A percentile compares a stretch with the other conserved stretches of the same genome.
These are phyloP conservation scores for Fonsecaea multimorphosa DNA, from an alignment of 2,329 filamentous ascomycete genomes.

Conservation along the genomic window DNA sequence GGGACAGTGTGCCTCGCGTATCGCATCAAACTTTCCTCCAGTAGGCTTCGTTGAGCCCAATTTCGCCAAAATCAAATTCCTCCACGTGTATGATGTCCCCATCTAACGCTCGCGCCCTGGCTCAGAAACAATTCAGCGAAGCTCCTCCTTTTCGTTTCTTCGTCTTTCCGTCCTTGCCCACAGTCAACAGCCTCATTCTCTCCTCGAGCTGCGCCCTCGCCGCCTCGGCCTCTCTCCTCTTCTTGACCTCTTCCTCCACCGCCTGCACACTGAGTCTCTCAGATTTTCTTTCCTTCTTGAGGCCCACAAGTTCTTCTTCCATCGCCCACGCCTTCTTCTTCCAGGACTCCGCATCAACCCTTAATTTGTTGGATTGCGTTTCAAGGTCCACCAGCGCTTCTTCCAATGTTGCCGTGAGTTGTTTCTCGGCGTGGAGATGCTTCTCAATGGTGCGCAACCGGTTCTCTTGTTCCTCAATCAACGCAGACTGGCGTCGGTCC, in stretches of 20 bases:
- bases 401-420: constrained; percentile 92
- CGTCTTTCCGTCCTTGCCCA: constrained; percentile 57
- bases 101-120: not conserved
- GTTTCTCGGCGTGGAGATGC: constrained; percentile 92
- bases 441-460: constrained; percentile 96
- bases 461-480: constrained; percentile 92
- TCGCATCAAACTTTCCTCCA: not conserved
- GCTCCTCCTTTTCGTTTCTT: constrained; percentile 94
- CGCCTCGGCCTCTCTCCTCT: constrained; percentile 85
- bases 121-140: constrained; percentile 94
- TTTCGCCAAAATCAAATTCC: not conserved
- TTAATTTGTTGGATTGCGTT: constrained; percentile 86
- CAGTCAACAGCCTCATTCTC: constrained; percentile 86
- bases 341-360: constrained; percentile 87
- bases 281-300: constrained; percentile 65
- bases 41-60: not conserved
- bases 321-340: constrained; percentile 81
- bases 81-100: not conserved
- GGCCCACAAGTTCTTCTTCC: constrained; percentile 65
- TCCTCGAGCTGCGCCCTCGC: constrained; percentile 89
- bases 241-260: constrained; percentile 95
- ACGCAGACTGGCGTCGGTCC: constrained; percentile 61
- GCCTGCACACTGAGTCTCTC: constrained; percentile 76
- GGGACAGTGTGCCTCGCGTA: constrained; percentile 1
- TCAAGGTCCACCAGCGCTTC: constrained; percentile 95